Conservation (phyloP, 345 rosid species). For the Excoecaria cochinchinensis region DNA sequence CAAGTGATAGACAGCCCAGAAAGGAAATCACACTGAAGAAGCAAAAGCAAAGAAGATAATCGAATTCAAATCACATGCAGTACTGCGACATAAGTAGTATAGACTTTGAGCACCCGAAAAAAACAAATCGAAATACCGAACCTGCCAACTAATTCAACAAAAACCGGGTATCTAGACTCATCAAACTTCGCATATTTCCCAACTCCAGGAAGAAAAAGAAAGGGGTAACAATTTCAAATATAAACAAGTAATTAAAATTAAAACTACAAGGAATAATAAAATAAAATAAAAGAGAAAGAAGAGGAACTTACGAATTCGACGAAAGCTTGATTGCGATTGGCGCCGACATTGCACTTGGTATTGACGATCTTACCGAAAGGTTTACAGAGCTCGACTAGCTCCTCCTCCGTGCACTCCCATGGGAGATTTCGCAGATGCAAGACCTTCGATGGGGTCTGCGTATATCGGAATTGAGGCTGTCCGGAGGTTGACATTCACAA, state of each 20-base stretch:
- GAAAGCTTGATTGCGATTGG: constrained; percentile 93
- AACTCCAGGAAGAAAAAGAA: not conserved
- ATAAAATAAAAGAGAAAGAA: not conserved
- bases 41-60: not conserved
- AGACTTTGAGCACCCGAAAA: not conserved
- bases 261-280: not conserved
- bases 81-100: not conserved
- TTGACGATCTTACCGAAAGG: constrained; percentile 94
- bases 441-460: constrained; percentile 96
- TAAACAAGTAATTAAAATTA: not conserved
- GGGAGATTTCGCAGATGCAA: constrained; percentile 91
- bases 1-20: not conserved
- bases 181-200: not conserved
- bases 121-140: not conserved
- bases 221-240: not conserved
- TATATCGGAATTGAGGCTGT: constrained; percentile 85
- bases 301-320: constrained; percentile 70
- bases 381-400: constrained; percentile 85
- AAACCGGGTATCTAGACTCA: not conserved
- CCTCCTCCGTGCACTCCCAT: constrained; percentile 91
- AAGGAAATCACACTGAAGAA: not conserved
- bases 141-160: not conserved
- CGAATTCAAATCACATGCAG: not conserved
- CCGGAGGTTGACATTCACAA: constrained; percentile 64
- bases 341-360: constrained; percentile 91